Evolutionary conservation across 1,284 basidiomycete species (phyloP).

Genomic region (Ceratobasidium sp.): DNA sequence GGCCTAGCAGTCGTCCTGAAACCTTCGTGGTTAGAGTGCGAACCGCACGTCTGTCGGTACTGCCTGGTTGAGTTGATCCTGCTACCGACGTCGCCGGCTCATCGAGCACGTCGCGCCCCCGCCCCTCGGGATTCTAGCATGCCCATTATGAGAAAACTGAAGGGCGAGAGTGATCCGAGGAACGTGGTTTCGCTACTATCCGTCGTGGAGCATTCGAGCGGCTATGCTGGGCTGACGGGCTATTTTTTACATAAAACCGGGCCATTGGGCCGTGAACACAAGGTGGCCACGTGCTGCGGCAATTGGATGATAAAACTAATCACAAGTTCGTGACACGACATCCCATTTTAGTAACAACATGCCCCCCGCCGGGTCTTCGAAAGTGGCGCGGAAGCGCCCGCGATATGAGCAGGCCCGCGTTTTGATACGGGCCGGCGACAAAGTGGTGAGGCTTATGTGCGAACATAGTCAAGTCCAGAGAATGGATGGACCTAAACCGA

Average conservation of each 20-base stretch:
- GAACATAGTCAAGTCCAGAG: slow-evolving; percentile 3
- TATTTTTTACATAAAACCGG: background rate
- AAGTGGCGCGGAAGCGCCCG: slow-evolving; percentile 8
- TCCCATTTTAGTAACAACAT: too few relatives aligned
- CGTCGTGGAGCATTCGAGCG: background rate
- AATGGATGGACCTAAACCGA: background rate
- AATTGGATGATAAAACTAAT: background rate
- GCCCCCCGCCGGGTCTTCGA: background rate
- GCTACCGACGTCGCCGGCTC: background rate
- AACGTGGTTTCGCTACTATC: background rate
- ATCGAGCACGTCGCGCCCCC: background rate
- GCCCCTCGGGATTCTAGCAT: background rate
- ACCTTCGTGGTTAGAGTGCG: background rate
- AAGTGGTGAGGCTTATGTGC: background rate
- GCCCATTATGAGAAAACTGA: background rate
- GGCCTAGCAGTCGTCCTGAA: background rate
- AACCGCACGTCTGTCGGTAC: background rate
- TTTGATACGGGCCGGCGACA: background rate
- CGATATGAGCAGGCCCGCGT: background rate
- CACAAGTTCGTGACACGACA: too few relatives aligned
- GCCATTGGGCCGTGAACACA: background rate
- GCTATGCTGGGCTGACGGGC: background rate
- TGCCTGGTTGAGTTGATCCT: background rate
- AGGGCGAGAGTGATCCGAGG: background rate
- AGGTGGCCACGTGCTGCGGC: background rate